These are phyloP conservation scores for Ustilago esculenta DNA, from an alignment of 1,284 basidiomycete genomes.

Conservation along the genomic window DNA sequence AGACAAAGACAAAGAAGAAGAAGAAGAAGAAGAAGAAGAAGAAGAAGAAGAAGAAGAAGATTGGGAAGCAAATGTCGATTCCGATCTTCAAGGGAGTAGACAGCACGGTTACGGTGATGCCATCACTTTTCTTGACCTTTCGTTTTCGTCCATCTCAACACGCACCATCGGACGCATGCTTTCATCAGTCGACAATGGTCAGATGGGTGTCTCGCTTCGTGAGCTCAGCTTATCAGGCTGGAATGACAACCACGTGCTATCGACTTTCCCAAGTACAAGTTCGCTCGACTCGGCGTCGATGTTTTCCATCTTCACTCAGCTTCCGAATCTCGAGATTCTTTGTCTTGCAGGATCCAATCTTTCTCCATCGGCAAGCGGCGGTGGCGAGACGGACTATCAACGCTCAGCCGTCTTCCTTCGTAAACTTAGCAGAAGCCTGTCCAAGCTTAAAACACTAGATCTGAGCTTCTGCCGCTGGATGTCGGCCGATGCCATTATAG, in stretches of 20 bases:
- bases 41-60: slow-evolving; percentile 3
- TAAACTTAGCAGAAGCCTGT: slow-evolving; percentile 23
- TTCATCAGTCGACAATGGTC: not conserved
- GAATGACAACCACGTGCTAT: not conserved
- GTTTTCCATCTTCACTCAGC: slow-evolving; percentile 8
- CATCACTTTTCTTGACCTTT: slow-evolving; percentile 29
- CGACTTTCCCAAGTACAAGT: not conserved
- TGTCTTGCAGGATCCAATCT: slow-evolving; percentile 26
- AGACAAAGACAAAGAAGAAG: no score
- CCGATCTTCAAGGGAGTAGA: not conserved
- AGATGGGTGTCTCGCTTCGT: slow-evolving; percentile 12
- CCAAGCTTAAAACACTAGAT: slow-evolving; percentile 32
- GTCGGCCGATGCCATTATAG: slow-evolving; percentile 17
- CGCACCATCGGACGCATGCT: slow-evolving; percentile 11
- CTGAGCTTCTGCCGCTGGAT: slow-evolving; percentile 43
- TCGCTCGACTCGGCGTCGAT: slow-evolving; percentile 10
- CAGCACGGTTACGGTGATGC: not conserved
- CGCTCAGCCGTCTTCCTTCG: slow-evolving; percentile 26
- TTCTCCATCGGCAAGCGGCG: not conserved
- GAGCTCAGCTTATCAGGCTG: slow-evolving; percentile 39
- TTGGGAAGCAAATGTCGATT: slow-evolving; percentile 7
- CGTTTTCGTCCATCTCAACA: slow-evolving; percentile 23
- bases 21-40: not conserved
- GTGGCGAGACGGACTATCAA: not conserved
- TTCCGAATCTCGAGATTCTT: slow-evolving; percentile 37